Percentiles rank a stretch among this genome's conserved stretches.
Conservation (phyloP, 2,329 filamentous ascomycete species). For the Rasamsonia emersonii region DNA sequence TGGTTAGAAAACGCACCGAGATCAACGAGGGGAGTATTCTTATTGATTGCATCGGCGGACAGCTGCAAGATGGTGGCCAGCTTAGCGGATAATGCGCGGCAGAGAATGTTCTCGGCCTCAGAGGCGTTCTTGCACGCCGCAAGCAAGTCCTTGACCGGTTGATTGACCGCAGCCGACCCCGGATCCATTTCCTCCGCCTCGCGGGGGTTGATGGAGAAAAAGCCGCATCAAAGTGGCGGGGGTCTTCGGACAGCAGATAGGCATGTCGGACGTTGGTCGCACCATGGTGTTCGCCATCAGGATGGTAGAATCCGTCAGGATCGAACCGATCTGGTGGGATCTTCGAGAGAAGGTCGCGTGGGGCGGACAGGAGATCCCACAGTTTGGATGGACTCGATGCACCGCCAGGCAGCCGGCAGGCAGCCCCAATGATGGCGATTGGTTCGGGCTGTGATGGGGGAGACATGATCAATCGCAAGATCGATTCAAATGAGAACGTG, state of each 20-base stretch:
- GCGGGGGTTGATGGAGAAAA: constrained; percentile 13
- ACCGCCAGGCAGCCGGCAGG: constrained; percentile 36
- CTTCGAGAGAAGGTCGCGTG: constrained; percentile 7
- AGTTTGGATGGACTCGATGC: constrained; percentile 28
- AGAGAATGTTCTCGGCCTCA: too few species aligned
- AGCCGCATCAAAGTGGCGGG: constrained; percentile 13
- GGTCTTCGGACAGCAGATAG: constrained; percentile 14
- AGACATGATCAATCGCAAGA: too few species aligned
- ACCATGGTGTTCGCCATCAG: constrained; percentile 19
- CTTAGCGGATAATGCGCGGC: too few species aligned
- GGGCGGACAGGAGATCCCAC: constrained; percentile 26
- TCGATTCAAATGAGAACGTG: too few species aligned
- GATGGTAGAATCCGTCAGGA: constrained; percentile 12
- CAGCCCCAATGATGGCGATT: constrained; percentile 38
- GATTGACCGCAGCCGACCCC: too few species aligned
- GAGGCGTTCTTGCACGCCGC: too few species aligned
- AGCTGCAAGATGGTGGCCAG: too few species aligned
- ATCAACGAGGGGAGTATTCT: too few species aligned
- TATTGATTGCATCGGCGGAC: too few species aligned
- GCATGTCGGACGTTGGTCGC: constrained; percentile 17
- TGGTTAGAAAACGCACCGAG: too few species aligned
- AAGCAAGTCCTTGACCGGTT: too few species aligned
- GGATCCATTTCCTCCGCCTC: constrained; percentile 25
- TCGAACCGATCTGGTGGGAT: constrained; percentile 17
- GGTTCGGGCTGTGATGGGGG: too few species aligned